Percentiles rank a stretch among this genome's conserved stretches.
Evolutionary conservation across 495 filamentous ascomycete genomes (phyloP).

Genomic region (Parathielavia hyrcaniae): DNA sequence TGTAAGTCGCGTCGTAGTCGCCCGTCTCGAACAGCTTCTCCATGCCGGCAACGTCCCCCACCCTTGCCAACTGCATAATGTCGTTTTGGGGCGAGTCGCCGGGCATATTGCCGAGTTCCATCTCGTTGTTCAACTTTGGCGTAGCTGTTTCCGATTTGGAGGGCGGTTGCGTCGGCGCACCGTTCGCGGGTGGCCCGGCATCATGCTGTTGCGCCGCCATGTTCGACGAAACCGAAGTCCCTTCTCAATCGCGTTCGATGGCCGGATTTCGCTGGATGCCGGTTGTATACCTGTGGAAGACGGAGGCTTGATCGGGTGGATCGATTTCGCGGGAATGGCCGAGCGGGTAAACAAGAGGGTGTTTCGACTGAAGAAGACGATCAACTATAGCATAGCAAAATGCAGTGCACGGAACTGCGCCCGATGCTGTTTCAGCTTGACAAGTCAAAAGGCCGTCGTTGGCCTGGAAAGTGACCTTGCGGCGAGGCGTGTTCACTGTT

Average conservation of each 20-base stretch:
- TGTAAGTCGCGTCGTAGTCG: conserved; percentile 71
- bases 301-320: not conserved
- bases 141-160: conserved; percentile 54
- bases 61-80: conserved; percentile 88
- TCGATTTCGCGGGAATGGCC: not conserved
- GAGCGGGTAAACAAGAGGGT: not conserved
- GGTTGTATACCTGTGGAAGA: not conserved
- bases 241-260: not conserved
- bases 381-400: not conserved
- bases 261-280: not conserved
- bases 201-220: conserved; percentile 27
- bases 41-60: conserved; percentile 81
- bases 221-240: conserved; percentile 4
- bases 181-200: conserved; percentile 22
- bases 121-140: conserved; percentile 56
- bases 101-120: conserved; percentile 65
- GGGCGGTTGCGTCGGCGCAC: conserved; percentile 43
- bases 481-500: not conserved
- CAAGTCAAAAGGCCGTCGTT: not conserved
- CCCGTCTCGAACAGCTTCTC: conserved; percentile 79
- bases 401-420: not conserved
- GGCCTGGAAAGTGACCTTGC: conserved; percentile 2
- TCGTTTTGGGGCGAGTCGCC: conserved; percentile 57
- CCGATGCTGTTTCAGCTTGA: not conserved
- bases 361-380: not conserved